A percentile compares a stretch with the other conserved stretches of the same genome.
These are phyloP conservation scores for Ogataea chonburiensis DNA, from an alignment of 805 yeast species.

Conservation along the genomic window DNA sequence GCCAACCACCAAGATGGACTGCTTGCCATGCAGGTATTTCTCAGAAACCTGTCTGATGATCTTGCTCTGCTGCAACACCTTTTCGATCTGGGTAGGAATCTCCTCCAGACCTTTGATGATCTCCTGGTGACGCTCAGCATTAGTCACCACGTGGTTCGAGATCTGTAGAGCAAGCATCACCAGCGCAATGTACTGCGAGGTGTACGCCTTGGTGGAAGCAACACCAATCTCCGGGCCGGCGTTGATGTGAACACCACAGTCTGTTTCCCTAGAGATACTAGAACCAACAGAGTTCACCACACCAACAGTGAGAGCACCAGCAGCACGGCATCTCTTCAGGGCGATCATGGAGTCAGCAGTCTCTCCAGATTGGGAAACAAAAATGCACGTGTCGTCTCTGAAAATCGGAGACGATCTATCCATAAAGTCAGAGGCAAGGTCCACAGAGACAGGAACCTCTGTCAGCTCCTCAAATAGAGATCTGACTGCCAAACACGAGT, in stretches of 20 bases:
- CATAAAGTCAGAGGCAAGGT: conserved; percentile 90
- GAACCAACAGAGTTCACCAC: conserved; percentile 98
- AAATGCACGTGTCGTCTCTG: conserved; percentile 96
- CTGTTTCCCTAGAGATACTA: conserved; percentile 92
- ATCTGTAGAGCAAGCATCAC: conserved; percentile 96
- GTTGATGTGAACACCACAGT: conserved; percentile 98
- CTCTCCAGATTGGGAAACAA: conserved; percentile 98
- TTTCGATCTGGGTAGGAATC: conserved; percentile 83
- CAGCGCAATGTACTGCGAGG: conserved; percentile 95
- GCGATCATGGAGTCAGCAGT: conserved; percentile 98
- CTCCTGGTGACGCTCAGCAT: conserved; percentile 70
- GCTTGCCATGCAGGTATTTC: conserved; percentile 69
- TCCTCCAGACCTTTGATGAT: conserved; percentile 82
- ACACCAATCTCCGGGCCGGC: conserved; percentile 99
- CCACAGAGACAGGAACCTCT: conserved; percentile 90
- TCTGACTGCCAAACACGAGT: conserved; percentile 96
- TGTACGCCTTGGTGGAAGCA: conserved; percentile 98
- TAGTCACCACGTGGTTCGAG: conserved; percentile 86
- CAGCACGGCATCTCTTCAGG: conserved; percentile 89
- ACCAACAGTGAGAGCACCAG: conserved; percentile 97
- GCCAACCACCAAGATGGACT: conserved; percentile 86
- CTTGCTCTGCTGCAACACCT: conserved; percentile 70
- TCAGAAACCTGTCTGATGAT: conserved; percentile 75
- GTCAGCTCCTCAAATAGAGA: conserved; percentile 95
- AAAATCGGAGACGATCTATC: conserved; percentile 96